These are phyloP conservation scores for Rhizopus delemar DNA, from an alignment of 371 early-diverging fungal species.

Conservation along the genomic window DNA sequence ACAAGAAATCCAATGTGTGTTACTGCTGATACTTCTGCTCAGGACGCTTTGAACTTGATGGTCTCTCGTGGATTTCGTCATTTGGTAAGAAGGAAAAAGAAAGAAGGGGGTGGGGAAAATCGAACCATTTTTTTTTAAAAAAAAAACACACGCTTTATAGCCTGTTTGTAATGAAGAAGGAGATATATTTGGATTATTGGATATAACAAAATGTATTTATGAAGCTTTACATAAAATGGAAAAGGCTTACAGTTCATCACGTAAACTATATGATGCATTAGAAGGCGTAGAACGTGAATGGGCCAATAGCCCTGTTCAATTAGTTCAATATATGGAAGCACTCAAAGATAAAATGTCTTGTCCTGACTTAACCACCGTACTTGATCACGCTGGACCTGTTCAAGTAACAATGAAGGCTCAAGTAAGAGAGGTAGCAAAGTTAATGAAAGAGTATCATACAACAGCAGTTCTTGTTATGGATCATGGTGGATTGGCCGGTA, in stretches of 20 bases:
- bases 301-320: constrained; percentile 41
- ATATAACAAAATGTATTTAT: constrained; percentile 92
- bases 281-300: constrained; percentile 84
- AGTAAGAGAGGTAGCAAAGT: constrained; percentile 85
- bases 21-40: constrained; percentile 77
- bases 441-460: constrained; percentile 84
- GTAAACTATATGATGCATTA: constrained; percentile 79
- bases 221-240: constrained; percentile 91
- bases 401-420: constrained; percentile 78
- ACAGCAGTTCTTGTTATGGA: constrained; percentile 90
- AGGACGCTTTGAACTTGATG: constrained; percentile 94
- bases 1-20: constrained; percentile 89
- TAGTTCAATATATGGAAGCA: constrained; percentile 72
- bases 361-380: constrained; percentile 81
- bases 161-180: constrained; percentile 74
- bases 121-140: constrained; percentile 2
- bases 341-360: constrained; percentile 82
- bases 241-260: constrained; percentile 81
- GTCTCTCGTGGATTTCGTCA: constrained; percentile 92
- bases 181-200: constrained; percentile 89
- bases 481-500: constrained; percentile 79
- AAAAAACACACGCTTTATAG: constrained; percentile 17
- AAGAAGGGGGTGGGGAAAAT: not conserved
- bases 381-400: constrained; percentile 72
- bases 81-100: constrained; percentile 51